These are phyloP conservation scores for Aspergillus sp. DNA, from an alignment of 2,329 filamentous ascomycete genomes.

Conservation along the genomic window DNA sequence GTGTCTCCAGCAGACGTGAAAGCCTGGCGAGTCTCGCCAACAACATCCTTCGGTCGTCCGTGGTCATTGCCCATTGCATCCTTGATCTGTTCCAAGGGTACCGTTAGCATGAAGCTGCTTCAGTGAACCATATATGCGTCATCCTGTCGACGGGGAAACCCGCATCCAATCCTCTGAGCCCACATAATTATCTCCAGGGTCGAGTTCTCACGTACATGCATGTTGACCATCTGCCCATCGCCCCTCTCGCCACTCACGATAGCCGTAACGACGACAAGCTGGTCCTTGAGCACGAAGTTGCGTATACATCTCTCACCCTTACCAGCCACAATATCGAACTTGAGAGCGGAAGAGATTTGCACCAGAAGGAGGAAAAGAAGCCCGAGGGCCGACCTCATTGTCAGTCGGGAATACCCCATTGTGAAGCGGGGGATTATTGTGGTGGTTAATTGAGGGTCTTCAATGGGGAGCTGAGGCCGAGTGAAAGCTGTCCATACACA, in stretches of 20 bases:
- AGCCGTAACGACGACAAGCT: slow-evolving; percentile 91
- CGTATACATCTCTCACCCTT: slow-evolving; percentile 85
- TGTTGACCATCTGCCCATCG: slow-evolving; percentile 90
- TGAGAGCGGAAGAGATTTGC: slow-evolving; percentile 64
- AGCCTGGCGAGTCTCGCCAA: slow-evolving; percentile 86
- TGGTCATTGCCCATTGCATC: slow-evolving; percentile 97
- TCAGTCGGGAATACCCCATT: slow-evolving; percentile 33
- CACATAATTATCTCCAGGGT: neutral
- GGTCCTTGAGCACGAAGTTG: slow-evolving; percentile 91
- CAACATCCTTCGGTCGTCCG: slow-evolving; percentile 84
- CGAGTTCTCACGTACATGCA: slow-evolving; percentile 65
- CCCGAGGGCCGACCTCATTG: slow-evolving; percentile 31
- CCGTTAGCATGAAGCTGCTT: slow-evolving; percentile 11
- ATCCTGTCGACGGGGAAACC: neutral
- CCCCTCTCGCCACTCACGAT: slow-evolving; percentile 81
- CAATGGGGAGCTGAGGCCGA: slow-evolving; percentile 17
- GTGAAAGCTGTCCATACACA: slow-evolving; percentile 27
- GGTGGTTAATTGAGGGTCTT: slow-evolving; percentile 16
- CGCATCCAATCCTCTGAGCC: neutral
- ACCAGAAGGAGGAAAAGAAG: slow-evolving; percentile 36
- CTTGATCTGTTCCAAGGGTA: slow-evolving; percentile 66
- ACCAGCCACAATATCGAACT: slow-evolving; percentile 84
- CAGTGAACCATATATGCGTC: slow-evolving; percentile 7
- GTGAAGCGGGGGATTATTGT: slow-evolving; percentile 19
- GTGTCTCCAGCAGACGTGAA: slow-evolving; percentile 92